Base-by-base conservation (phyloP, 768 basidiomycete genomes). In the Rossbeevera mucosa region DNA sequence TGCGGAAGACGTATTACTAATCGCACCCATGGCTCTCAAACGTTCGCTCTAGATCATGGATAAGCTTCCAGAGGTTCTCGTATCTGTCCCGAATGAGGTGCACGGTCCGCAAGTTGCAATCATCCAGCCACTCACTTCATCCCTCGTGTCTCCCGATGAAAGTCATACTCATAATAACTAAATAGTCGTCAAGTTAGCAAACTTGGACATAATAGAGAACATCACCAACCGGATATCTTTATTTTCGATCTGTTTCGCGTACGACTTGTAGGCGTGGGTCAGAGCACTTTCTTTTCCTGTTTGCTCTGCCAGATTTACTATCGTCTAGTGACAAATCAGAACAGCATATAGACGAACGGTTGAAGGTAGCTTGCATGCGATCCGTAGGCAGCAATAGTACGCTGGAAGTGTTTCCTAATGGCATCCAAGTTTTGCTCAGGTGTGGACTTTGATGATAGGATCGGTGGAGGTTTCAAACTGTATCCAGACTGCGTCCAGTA, bases 401-500 rank as follows among this genome's bases (percentile, higher is more conserved):
- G 78, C 59, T 80, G 71, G 57, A 96, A 85, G 66, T 97, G 94
- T 33, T 85, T 76, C 58, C 75, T 79, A 28, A 94, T 71, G 0
- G 85, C 80, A 31, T 84, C 82, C 44, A 83, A 63, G 52, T 90
- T 83, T 64, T 94, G 87, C 6, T 75, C 76, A 47, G 80, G 80
- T 1, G 91, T 91, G 45, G 86, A 72, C 59, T 94, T 88, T 3
- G 83, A 64, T 5, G 83, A 80, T 28, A 96, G 75, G 7, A 85
- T 71, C 1, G 94, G 94, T 2, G 90, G 83, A 3, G 94, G 94
- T 64, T 94, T 96, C 53, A 96, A 73, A 29, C 85, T 84, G 68
- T 88, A 86, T 20, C 92, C 88, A 3, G 81, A 80, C 64, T 97
- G 94, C 4, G 84, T 88, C 94, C 94, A 97, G 65, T 85, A 94